Conservation (phyloP, 768 basidiomycete genomes). For the Kwoniella europaea region DNA sequence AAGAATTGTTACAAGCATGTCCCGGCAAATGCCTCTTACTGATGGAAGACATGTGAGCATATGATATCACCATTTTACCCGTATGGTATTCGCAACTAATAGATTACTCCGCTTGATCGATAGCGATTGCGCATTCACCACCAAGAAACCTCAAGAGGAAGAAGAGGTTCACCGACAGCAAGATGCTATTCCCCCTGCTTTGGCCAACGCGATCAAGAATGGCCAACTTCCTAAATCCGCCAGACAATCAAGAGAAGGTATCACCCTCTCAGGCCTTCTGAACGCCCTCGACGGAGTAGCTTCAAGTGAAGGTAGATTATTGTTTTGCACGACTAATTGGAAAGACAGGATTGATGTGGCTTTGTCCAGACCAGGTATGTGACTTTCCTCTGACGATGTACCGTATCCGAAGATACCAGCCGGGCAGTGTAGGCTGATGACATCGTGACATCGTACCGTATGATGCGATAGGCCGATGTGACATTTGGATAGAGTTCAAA, state of each 20-base stretch:
- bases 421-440: background rate
- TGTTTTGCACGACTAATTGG: constrained; percentile 21
- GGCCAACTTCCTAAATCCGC: background rate
- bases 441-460: background rate
- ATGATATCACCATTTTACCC: background rate
- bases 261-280: constrained; percentile 19
- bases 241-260: background rate
- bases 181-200: background rate
- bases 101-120: background rate
- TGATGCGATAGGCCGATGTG: constrained; percentile 62
- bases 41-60: constrained; percentile 28
- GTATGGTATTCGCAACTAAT: too few species aligned
- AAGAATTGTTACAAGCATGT: constrained; percentile 8
- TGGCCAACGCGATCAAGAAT: background rate
- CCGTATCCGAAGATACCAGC: background rate
- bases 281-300: constrained; percentile 29
- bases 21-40: constrained; percentile 14
- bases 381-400: background rate
- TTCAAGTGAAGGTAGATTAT: constrained; percentile 19
- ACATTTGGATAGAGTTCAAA: constrained; percentile 93
- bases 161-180: background rate
- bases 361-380: constrained; percentile 17
- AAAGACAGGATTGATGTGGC: constrained; percentile 9
- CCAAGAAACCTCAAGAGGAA: background rate
- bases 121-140: constrained; percentile 11